Percentiles rank a stretch among this genome's conserved stretches.
phyloP scores from a whole-genome alignment of 805 yeast species.

The Cyberlindnera japonica region DNA sequence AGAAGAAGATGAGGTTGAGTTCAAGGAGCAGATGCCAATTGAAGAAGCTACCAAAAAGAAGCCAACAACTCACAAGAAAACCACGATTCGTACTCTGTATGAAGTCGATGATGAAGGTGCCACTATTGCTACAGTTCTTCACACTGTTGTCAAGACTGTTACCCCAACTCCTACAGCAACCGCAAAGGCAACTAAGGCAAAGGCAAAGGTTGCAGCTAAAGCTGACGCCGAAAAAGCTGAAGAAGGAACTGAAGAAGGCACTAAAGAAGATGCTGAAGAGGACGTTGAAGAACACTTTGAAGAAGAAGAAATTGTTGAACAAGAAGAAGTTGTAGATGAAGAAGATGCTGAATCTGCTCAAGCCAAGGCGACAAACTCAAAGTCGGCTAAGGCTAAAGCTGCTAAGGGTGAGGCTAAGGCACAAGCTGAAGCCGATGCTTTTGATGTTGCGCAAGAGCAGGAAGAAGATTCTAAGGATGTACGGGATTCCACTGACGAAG shows the following conservation, averaged over 20 bases:
- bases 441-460: background rate
- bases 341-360: background rate
- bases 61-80: slow-evolving; percentile 6
- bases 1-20: slow-evolving; percentile 28
- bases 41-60: slow-evolving; percentile 20
- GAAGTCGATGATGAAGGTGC: slow-evolving; percentile 27
- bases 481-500: too few relatives aligned
- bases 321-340: background rate
- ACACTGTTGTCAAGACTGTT: slow-evolving; percentile 29
- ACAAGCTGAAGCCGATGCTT: slow-evolving; percentile 1
- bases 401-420: background rate
- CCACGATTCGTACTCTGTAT: slow-evolving; percentile 23
- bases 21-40: slow-evolving; percentile 22
- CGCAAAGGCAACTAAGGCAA: slow-evolving; percentile 24
- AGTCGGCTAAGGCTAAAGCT: background rate
- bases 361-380: background rate
- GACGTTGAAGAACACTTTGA: background rate
- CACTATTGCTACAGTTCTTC: slow-evolving; percentile 27
- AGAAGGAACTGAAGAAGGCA: slow-evolving; percentile 14
- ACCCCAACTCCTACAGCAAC: slow-evolving; percentile 31
- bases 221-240: slow-evolving; percentile 33
- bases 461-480: background rate
- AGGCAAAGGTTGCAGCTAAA: too few relatives aligned
- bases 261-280: background rate
- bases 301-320: background rate